Base-by-base conservation (phyloP, 2,329 filamentous ascomycete species). In the Phyllosticta citribraziliensis region DNA sequence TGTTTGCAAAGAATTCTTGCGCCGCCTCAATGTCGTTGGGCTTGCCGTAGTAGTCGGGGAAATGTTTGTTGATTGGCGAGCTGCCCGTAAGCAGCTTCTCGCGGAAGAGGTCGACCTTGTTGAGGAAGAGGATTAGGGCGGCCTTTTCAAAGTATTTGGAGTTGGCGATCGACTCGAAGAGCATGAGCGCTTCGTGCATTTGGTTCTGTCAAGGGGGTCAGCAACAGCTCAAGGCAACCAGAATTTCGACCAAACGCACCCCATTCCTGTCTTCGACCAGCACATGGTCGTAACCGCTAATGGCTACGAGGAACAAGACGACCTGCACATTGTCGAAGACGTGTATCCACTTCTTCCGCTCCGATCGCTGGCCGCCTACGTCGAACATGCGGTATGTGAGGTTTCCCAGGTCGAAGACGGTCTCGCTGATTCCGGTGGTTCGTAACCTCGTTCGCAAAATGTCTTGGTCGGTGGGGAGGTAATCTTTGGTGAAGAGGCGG, bases 301-400 rank as follows among this genome's bases (percentile, higher is more conserved):
- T 92, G 55, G 93, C 92, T 58, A 96, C 93, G 66, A 97, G 83
- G 77, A 97, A 97, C 51, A 97, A 80, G 59, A 97, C 81, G 67
- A 90, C 92, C 70, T 94, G 91, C 64, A 96, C 91, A 66, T 94
- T 94, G 73, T 96, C 91, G 72, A 96, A 96, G 72, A 91, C 94
- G 74, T 96, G 91, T 65, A 96, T 96, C 91, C 91, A 96, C 80
- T 96, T 96, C 82, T 96, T 96, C 64, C 91, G 88, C 76, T 96
- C 91, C 27, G 91, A 96, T 68, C 91, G 82, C 73, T 96, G 91
- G 62, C 91, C 91, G 72, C 91, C 91, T 55, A 96, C 91, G 70
- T 96, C 91, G 75, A 96, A 96, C 91, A 97, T 97, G 69, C 91
- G 88, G 77, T 97, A 97, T 65, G 91, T 96, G 68, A 97, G 83